Percentiles rank a stretch among this genome's conserved stretches.
These are phyloP conservation scores for Margaritispora aquatica DNA, from an alignment of 495 filamentous ascomycete species.

Conservation along the genomic window DNA sequence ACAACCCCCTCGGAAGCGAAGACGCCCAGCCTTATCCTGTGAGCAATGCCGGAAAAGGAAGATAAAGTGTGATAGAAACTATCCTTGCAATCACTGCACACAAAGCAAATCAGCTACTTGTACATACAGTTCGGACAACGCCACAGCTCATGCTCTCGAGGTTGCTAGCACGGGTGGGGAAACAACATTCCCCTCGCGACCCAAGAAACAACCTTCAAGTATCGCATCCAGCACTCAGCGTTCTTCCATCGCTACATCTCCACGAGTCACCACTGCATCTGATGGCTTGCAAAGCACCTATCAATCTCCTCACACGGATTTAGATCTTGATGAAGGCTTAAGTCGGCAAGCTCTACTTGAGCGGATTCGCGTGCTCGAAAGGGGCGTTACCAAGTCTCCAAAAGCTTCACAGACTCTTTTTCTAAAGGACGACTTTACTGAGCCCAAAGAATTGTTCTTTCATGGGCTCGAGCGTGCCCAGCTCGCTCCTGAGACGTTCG, in stretches of 20 bases:
- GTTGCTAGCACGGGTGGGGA: background rate
- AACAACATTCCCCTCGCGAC: background rate
- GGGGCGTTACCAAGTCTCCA: slow-evolving; percentile 3
- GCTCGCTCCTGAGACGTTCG: background rate
- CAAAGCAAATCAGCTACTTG: slow-evolving; percentile 26
- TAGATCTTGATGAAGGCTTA: background rate
- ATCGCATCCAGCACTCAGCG: background rate
- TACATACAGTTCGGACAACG: slow-evolving; percentile 17
- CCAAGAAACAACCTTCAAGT: background rate
- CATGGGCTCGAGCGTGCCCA: background rate
- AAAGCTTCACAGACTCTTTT: background rate
- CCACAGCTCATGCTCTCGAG: background rate
- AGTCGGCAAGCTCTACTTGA: background rate
- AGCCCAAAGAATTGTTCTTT: background rate
- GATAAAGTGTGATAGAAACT: slow-evolving; percentile 37
- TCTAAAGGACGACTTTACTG: background rate
- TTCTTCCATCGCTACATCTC: background rate
- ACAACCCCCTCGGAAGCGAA: slow-evolving; percentile 27
- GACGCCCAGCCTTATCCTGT: slow-evolving; percentile 38
- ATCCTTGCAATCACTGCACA: slow-evolving; percentile 34
- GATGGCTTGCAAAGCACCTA: background rate
- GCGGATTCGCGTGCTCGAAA: slow-evolving; percentile 4
- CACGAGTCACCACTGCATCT: background rate
- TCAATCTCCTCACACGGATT: background rate
- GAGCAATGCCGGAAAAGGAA: slow-evolving; percentile 39